Evolutionary conservation across 306 rosid species (phyloP), one percentile per base, ranked within the genome.

Genomic region (Vigna radiata): DNA sequence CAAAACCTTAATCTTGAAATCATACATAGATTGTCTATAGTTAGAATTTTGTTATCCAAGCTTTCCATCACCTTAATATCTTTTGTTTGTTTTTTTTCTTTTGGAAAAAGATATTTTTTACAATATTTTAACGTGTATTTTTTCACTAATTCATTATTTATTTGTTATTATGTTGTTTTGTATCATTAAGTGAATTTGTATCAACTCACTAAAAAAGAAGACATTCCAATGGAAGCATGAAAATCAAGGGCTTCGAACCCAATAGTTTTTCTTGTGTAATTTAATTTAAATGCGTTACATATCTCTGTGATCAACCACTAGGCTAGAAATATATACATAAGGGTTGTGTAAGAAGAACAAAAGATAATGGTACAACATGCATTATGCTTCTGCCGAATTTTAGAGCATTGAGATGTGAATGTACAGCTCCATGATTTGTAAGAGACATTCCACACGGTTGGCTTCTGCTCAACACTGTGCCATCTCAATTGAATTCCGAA

Each of bases 331-430:
- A 48, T n/a, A n/a, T 39, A 70, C 77, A 70, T 21, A 71, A 49
- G 8, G 48, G 23, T 21, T 60, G 55, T 37, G 31, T 37, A 55
- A 47, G 36, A 50, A 70, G 33, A 11, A 61, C 33, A 68, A 5
- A 56, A 21, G 49, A 59, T 66, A 59, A 59, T 33, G 54, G 37
- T 48, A 65, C 69, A 73, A 19, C 43, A 66, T 48, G 18, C 53
- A 55, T 67, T 47, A 37, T 37, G 49, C 39, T 74, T 81, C 66
- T 58, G 66, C 58, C 36, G 55, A 81, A 67, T 23, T 63, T 71
- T 64, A 23, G 48, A 39, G 53, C 54, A 37, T 41, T 36, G 61
- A 39, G 43, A 33, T 5, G 37, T 4, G 7, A 50, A 73, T 55
- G n/a, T n/a, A 49, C 62, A 37, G 36, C 70, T 58, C 21, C 55